Evolutionary conservation across 371 early-diverging fungal genomes (phyloP).

Genomic region (Mucor mucedo): DNA sequence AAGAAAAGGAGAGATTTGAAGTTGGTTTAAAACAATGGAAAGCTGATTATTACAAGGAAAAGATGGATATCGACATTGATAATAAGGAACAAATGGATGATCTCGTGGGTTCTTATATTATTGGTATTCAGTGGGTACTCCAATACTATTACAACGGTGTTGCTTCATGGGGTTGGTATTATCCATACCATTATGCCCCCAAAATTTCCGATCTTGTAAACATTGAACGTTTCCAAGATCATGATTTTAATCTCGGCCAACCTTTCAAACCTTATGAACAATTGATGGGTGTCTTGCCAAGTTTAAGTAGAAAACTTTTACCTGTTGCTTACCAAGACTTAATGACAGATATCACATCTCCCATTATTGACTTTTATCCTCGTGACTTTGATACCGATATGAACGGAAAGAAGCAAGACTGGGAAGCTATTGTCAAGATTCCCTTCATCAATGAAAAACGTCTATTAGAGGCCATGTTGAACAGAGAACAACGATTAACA

Average conservation of each 20-base stretch:
- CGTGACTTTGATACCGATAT: constrained; percentile 89
- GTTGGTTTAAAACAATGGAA: constrained; percentile 70
- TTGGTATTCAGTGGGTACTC: constrained; percentile 97
- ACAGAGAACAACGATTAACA: constrained; percentile 69
- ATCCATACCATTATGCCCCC: constrained; percentile 98
- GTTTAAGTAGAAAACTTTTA: constrained; percentile 77
- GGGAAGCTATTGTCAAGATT: constrained; percentile 97
- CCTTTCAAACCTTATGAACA: constrained; percentile 98
- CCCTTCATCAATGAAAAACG: constrained; percentile 94
- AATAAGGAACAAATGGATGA: constrained; percentile 56
- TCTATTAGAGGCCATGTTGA: constrained; percentile 80
- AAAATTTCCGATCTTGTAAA: constrained; percentile 81
- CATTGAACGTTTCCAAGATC: constrained; percentile 59
- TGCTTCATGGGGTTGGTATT: constrained; percentile 98
- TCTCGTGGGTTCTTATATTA: constrained; percentile 83
- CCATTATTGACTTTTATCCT: constrained; percentile 96
- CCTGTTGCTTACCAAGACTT: constrained; percentile 82
- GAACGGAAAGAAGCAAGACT: constrained; percentile 98
- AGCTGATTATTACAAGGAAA: constrained; percentile 73
- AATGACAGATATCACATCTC: constrained; percentile 83
- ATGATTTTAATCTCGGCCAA: constrained; percentile 76
- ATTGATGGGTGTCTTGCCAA: constrained; percentile 98
- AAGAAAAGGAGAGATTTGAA: constrained; percentile 63
- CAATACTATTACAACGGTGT: constrained; percentile 96
- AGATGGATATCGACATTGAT: constrained; percentile 69